Conservation (phyloP, 306 rosid genomes). For the Ochetophila trinervis region DNA sequence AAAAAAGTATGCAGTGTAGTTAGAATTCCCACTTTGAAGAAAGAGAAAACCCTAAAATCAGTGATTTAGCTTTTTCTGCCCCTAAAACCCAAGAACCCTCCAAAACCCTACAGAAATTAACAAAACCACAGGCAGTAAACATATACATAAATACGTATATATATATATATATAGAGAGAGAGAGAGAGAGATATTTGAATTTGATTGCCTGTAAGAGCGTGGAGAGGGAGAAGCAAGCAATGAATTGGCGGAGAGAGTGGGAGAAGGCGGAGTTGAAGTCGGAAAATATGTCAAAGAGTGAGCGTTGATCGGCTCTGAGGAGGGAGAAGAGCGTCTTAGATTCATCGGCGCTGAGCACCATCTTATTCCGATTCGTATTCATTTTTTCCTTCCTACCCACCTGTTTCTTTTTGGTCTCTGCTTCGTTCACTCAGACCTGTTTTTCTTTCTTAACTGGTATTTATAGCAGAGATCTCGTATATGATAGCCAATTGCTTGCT, state of each 20-base stretch:
- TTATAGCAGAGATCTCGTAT: too few species aligned
- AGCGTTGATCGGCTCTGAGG: conserved; percentile 55
- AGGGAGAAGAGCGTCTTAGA: conserved; percentile 47
- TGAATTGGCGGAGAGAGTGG: conserved; percentile 43
- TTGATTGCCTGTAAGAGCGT: conserved; percentile 62
- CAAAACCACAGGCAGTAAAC: neutral
- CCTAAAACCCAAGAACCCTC: neutral
- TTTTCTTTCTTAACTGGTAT: too few species aligned
- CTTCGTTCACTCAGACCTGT: too few species aligned
- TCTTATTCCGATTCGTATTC: conserved; percentile 26
- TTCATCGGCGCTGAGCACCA: conserved; percentile 54
- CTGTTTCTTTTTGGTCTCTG: too few species aligned
- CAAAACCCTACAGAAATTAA: neutral
- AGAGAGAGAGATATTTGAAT: neutral
- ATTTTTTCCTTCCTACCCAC: neutral
- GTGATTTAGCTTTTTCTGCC: neutral
- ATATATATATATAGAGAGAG: neutral
- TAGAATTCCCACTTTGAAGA: neutral
- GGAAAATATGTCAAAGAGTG: conserved; percentile 55
- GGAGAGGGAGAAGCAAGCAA: conserved; percentile 62
- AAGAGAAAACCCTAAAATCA: neutral
- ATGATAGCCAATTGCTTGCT: too few species aligned
- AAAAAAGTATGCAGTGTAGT: neutral
- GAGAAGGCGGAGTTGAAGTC: conserved; percentile 61
- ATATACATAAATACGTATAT: conserved; percentile 13